Evolutionary conservation across 768 basidiomycete genomes (phyloP), one percentile per base, ranked within the genome.

Genomic region (Paxillus involutus): DNA sequence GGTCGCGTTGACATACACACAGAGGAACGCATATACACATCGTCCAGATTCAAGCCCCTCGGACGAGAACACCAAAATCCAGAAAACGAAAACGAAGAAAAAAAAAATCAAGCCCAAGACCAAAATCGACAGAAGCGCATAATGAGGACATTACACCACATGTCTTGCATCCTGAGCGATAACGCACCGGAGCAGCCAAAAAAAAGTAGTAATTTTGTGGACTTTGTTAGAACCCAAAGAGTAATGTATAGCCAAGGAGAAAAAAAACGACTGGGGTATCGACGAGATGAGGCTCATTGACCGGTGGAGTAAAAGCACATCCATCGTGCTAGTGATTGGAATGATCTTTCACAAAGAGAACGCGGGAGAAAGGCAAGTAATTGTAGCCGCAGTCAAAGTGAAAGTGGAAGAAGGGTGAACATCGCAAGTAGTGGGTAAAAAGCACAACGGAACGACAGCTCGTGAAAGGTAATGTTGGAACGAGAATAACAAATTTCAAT

Each of bases 241-340:
- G 8, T 13, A 29, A 44, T 8, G 14, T n/a, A 39, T 32, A 19
- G 37, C 33, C 10, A 12, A 32, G 35, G 3, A 30, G 40, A 32
- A 47, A 16, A 26, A 39, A 39, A 56, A 46, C 33, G 2, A 10
- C 5, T 14, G 32, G 57, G 69, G 69, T 70, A 70, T 70, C 57
- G 53, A 70, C 69, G 69, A 70, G 68, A 57, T 59, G 69, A 71
- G 70, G 70, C 69, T 72, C 69, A 69, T 70, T 72, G 48, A 44
- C 64, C 66, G 57, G 68, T 59, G 51, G 40, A 13, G 63, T 62
- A 51, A 64, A 68, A 70, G 59, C 51, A 53, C 55, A 56, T 58
- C 52, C 66, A 55, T 52, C 24, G 32, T 32, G 49, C 52, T 26
- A 42, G 29, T 16, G 19, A 42, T 30, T 41, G 45, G 52, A 51